Conservation (phyloP, 257 asterid species). For the Gardenia jasminoides region DNA sequence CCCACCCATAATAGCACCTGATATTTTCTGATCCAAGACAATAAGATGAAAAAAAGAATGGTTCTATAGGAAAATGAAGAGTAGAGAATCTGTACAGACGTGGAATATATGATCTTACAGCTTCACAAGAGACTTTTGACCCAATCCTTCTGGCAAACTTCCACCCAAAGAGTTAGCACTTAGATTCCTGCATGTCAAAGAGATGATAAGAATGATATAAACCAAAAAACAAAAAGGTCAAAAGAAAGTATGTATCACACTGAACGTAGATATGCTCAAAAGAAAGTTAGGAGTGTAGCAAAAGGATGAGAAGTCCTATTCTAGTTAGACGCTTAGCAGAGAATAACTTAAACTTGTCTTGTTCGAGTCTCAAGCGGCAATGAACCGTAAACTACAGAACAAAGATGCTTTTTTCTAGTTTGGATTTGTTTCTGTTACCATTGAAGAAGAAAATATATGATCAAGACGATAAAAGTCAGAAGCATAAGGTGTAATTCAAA, state of each 20-base stretch:
- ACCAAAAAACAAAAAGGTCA: too few relatives aligned
- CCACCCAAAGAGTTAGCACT: constrained; percentile 77
- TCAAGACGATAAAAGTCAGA: neutral
- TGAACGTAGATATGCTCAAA: too few relatives aligned
- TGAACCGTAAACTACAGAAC: constrained; percentile 98
- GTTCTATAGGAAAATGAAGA: too few relatives aligned
- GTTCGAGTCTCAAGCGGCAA: constrained; percentile 95
- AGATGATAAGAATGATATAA: too few relatives aligned
- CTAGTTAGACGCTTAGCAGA: constrained; percentile 24
- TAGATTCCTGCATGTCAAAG: constrained; percentile 64
- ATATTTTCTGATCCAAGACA: too few relatives aligned
- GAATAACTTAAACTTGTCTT: constrained; percentile 64
- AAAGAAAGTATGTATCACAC: too few relatives aligned
- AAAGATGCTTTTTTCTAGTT: constrained; percentile 62
- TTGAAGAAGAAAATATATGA: neutral
- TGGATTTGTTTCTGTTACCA: constrained; percentile 71
- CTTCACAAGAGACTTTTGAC: constrained; percentile 74
- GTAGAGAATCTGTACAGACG: too few relatives aligned
- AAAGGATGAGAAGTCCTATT: constrained; percentile 9
- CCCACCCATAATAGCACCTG: too few relatives aligned
- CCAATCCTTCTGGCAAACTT: constrained; percentile 66
- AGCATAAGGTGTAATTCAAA: too few relatives aligned
- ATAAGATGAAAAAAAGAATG: too few relatives aligned
- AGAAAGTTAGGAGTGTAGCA: neutral
- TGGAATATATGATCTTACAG: constrained; percentile 51